Percentiles rank a stretch among this genome's conserved stretches.
phyloP scores from a whole-genome alignment of 306 rosid species.

The Castanea crenata region DNA sequence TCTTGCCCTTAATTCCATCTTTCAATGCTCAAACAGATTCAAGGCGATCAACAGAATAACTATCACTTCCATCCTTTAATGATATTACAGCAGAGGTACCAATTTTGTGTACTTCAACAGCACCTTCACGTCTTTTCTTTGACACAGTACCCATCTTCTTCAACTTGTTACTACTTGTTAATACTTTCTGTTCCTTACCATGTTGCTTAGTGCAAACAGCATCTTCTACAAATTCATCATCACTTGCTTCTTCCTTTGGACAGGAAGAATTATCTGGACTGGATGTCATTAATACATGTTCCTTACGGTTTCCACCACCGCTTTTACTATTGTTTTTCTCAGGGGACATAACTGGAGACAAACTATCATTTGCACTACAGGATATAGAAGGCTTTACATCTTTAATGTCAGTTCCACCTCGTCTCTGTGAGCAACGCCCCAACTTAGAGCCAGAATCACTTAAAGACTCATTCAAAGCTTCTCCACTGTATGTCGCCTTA shows the following conservation, averaged over 20 bases:
- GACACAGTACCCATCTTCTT: slow-evolving; percentile 48
- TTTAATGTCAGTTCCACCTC: slow-evolving; percentile 44
- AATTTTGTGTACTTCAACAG: slow-evolving; percentile 39
- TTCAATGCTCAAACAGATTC: slow-evolving; percentile 48
- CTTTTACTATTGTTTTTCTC: slow-evolving; percentile 41
- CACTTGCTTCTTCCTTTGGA: slow-evolving; percentile 24
- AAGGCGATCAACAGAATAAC: slow-evolving; percentile 29
- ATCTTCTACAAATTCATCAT: slow-evolving; percentile 28
- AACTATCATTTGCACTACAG: slow-evolving; percentile 38
- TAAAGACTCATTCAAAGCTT: slow-evolving; percentile 25
- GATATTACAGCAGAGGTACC: slow-evolving; percentile 33
- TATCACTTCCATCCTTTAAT: slow-evolving; percentile 39
- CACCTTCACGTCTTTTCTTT: slow-evolving; percentile 47
- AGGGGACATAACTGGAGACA: slow-evolving; percentile 46
- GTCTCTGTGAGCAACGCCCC: slow-evolving; percentile 56
- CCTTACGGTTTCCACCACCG: slow-evolving; percentile 32
- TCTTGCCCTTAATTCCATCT: slow-evolving; percentile 47
- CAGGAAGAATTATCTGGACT: slow-evolving; percentile 14
- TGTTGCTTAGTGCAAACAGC: slow-evolving; percentile 36
- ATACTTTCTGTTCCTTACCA: slow-evolving; percentile 39
- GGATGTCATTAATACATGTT: slow-evolving; percentile 34
- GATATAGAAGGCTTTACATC: slow-evolving; percentile 44
- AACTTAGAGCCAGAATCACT: slow-evolving; percentile 48
- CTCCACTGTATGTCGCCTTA: slow-evolving; percentile 35
- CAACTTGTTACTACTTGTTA: slow-evolving; percentile 50